Percentiles rank a stretch among this genome's conserved stretches.
These are phyloP conservation scores for Apocynum venetum DNA, from an alignment of 257 asterid genomes.

Conservation along the genomic window DNA sequence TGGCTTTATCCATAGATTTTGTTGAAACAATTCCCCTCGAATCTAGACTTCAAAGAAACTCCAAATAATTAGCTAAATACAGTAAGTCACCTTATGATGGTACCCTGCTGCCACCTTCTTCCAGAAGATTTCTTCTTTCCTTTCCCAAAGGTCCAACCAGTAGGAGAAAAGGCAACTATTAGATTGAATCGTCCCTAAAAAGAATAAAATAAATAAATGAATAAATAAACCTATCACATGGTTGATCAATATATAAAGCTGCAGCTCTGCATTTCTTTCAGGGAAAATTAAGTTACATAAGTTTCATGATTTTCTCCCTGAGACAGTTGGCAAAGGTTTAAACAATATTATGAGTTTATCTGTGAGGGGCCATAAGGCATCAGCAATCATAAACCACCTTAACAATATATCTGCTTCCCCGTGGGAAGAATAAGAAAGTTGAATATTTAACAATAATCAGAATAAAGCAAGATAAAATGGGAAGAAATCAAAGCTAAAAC, in stretches of 20 bases:
- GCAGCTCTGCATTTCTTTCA: background rate
- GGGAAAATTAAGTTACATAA: background rate
- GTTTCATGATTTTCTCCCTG: background rate
- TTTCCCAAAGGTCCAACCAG: constrained; percentile 91
- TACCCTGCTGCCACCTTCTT: constrained; percentile 91
- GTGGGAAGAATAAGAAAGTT: background rate
- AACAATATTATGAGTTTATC: too few species aligned
- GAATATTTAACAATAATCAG: background rate
- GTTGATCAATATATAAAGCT: background rate
- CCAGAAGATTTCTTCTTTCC: constrained; percentile 82
- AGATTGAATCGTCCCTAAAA: constrained; percentile 63
- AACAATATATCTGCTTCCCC: background rate
- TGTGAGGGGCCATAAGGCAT: background rate
- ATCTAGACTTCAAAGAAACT: background rate
- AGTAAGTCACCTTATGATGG: constrained; percentile 67
- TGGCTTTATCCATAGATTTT: background rate
- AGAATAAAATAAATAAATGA: background rate
- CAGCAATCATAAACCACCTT: background rate
- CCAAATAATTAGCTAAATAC: background rate
- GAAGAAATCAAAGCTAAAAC: background rate
- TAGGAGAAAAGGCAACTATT: constrained; percentile 86
- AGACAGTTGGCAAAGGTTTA: background rate
- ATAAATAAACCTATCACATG: background rate
- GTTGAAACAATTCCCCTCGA: background rate
- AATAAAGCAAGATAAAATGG: background rate